These are phyloP conservation scores for Pedinophyceae sp. DNA, from an alignment of 139 green algal species.

Conservation along the genomic window DNA sequence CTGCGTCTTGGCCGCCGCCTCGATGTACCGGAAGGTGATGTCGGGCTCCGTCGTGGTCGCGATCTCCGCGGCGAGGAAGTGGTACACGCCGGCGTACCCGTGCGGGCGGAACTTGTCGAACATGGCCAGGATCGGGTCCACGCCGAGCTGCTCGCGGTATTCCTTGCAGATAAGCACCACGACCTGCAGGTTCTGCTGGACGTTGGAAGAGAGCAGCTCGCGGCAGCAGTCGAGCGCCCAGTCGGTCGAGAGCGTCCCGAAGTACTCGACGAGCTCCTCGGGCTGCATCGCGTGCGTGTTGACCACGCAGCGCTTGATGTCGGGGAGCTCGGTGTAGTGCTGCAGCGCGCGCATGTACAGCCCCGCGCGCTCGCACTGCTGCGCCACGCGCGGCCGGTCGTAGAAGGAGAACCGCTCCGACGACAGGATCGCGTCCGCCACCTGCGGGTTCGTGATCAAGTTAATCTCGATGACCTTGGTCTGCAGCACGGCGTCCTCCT, in stretches of 20 bases:
- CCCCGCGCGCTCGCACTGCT: constrained; percentile 97
- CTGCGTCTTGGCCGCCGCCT: constrained; percentile 82
- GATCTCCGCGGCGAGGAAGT: constrained; percentile 85
- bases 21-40: constrained; percentile 98
- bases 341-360: constrained; percentile 97
- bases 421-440: constrained; percentile 93
- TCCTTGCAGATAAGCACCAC: constrained; percentile 87
- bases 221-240: constrained; percentile 91
- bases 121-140: constrained; percentile 71
- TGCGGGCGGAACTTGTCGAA: too few species aligned
- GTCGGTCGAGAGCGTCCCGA: constrained; percentile 84
- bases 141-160: constrained; percentile 90
- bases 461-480: constrained; percentile 96
- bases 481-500: constrained; percentile 75
- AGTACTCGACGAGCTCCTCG: constrained; percentile 81
- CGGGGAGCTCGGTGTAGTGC: constrained; percentile 95
- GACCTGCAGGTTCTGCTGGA: constrained; percentile 63
- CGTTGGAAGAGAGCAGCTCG: constrained; percentile 2
- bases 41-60: constrained; percentile 79
- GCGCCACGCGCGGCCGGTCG: constrained; percentile 84
- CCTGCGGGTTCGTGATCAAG: constrained; percentile 89
- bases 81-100: too few species aligned
- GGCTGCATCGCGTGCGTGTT: constrained; percentile 95
- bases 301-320: constrained; percentile 85
- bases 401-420: constrained; percentile 91